phyloP scores from a whole-genome alignment of 2,329 filamentous ascomycete species.

The Lasiodiplodia sp. region DNA sequence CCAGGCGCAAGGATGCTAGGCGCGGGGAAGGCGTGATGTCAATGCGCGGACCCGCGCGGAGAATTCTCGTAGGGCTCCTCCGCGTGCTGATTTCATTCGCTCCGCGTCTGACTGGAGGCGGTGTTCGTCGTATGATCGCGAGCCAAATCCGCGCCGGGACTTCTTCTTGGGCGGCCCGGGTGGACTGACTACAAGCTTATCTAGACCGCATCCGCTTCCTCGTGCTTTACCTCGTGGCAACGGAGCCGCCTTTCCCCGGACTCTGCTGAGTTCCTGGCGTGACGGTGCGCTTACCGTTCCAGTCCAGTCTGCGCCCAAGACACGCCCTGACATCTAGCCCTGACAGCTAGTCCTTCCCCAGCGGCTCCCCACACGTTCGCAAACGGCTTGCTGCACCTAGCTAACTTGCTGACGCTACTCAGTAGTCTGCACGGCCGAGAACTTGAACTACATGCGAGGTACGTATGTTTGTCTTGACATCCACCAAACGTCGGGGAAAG shows the following conservation, averaged over 20 bases:
- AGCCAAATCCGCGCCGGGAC: conserved; percentile 6
- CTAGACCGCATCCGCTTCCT: not conserved
- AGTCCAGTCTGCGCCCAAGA: not conserved
- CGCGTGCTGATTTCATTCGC: conserved; percentile 13
- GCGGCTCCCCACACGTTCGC: conserved; percentile 6
- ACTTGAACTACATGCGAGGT: not conserved
- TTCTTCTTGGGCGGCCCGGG: conserved; percentile 1
- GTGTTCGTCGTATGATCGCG: conserved; percentile 11
- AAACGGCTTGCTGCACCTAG: not conserved
- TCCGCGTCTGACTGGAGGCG: not conserved
- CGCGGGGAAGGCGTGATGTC: conserved; percentile 19
- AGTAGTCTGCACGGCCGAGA: not conserved
- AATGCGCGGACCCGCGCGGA: conserved; percentile 12
- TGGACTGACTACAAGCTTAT: conserved; percentile 25
- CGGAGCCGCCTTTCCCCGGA: conserved; percentile 3
- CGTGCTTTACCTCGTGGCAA: conserved; percentile 11
- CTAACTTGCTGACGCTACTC: not conserved
- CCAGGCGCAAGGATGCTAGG: not conserved
- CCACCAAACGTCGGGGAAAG: not conserved
- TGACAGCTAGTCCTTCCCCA: not conserved
- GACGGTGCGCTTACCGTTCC: not conserved
- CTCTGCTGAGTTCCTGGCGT: conserved; percentile 4
- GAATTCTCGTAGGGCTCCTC: conserved; percentile 14
- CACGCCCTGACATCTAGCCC: not conserved
- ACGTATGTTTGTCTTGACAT: not conserved